Evolutionary conservation across 1,284 basidiomycete genomes (phyloP).

Genomic region (Leccinum fallax): DNA sequence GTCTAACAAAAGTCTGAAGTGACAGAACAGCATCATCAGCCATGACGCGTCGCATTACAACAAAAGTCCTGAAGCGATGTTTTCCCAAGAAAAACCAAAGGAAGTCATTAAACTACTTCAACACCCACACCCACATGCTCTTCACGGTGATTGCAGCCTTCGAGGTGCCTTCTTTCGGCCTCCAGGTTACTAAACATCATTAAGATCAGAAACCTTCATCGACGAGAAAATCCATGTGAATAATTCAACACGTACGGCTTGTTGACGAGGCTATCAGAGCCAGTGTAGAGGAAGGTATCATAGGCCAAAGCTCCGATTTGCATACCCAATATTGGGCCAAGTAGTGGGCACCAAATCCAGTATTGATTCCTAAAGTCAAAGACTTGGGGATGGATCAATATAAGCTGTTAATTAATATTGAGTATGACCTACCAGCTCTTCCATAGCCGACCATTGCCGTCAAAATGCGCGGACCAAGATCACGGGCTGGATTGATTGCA

Average conservation of each 20-base stretch:
- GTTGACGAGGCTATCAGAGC: slow-evolving; percentile 56
- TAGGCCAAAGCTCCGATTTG: slow-evolving; percentile 55
- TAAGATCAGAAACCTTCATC: background rate
- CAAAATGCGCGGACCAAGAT: slow-evolving; percentile 62
- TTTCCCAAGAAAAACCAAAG: background rate
- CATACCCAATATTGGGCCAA: slow-evolving; percentile 61
- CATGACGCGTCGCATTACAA: background rate
- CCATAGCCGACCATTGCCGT: slow-evolving; percentile 66
- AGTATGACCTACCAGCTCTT: slow-evolving; percentile 36
- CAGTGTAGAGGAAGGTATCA: slow-evolving; percentile 54
- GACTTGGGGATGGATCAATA: slow-evolving; percentile 33
- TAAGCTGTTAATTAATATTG: background rate
- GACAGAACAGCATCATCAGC: background rate
- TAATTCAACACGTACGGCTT: slow-evolving; percentile 42
- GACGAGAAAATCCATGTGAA: background rate
- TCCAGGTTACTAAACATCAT: slow-evolving; percentile 15
- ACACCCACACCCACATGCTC: background rate
- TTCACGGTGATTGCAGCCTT: slow-evolving; percentile 9
- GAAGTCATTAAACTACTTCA: slow-evolving; percentile 35
- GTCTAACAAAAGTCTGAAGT: background rate
- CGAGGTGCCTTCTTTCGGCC: slow-evolving; percentile 19
- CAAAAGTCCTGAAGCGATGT: background rate
- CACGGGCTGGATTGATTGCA: slow-evolving; percentile 66
- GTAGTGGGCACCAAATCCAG: slow-evolving; percentile 74
- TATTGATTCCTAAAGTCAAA: slow-evolving; percentile 61